phyloP scores from a whole-genome alignment of 2,329 filamentous ascomycete genomes.

The Plenodomus lindquistii region DNA sequence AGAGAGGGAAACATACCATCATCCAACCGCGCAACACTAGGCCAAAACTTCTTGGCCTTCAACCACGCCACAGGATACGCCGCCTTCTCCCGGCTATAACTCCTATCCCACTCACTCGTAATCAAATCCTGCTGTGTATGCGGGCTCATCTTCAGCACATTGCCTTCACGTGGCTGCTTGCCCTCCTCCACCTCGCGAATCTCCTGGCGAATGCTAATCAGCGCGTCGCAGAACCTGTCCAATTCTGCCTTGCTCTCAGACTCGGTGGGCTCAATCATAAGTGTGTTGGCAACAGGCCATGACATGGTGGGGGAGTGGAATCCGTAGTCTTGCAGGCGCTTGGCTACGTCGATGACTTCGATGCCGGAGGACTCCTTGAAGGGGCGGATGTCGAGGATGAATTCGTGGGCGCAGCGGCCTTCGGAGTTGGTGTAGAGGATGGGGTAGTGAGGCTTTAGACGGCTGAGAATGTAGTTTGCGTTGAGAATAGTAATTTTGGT shows the following conservation, averaged over 20 bases:
- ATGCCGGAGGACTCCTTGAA: conserved; percentile 83
- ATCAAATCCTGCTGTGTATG: conserved; percentile 84
- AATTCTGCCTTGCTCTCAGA: conserved; percentile 90
- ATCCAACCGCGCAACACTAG: conserved; percentile 80
- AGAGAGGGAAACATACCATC: conserved; percentile 65
- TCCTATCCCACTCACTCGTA: conserved; percentile 75
- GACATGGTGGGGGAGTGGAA: conserved; percentile 98
- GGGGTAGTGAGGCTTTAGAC: conserved; percentile 81
- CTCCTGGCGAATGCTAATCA: conserved; percentile 84
- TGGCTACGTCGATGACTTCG: conserved; percentile 93
- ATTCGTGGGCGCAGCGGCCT: conserved; percentile 92
- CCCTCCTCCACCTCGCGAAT: conserved; percentile 84
- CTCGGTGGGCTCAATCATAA: conserved; percentile 98
- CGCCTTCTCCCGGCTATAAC: conserved; percentile 79
- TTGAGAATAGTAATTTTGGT: conserved; percentile 94
- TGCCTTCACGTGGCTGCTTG: conserved; percentile 71
- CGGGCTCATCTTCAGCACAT: conserved; percentile 87
- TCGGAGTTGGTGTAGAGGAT: conserved; percentile 93
- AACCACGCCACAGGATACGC: conserved; percentile 84
- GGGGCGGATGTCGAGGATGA: conserved; percentile 85
- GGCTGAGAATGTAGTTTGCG: conserved; percentile 93
- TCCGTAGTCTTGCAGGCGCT: conserved; percentile 94
- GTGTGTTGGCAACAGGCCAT: conserved; percentile 90
- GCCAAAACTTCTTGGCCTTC: conserved; percentile 98
- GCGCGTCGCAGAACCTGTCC: conserved; percentile 87